These are phyloP conservation scores for Xylaria acuta DNA, from an alignment of 495 filamentous ascomycete species.

Conservation along the genomic window DNA sequence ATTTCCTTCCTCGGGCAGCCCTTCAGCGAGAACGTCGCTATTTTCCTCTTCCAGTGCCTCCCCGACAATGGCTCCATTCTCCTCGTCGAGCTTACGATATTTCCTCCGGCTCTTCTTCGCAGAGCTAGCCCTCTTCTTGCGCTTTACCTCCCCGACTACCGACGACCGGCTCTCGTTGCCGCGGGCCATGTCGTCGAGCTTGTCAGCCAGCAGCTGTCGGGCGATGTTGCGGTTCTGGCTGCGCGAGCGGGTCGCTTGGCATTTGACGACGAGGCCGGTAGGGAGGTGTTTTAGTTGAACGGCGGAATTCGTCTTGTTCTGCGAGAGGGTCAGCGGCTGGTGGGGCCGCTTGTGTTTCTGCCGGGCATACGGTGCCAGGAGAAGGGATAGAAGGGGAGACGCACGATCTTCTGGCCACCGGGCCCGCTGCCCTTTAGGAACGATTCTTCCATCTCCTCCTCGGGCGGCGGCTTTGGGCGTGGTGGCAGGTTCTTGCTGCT, in stretches of 20 bases:
- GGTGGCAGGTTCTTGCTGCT: slow-evolving; percentile 64
- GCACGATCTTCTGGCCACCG: slow-evolving; percentile 91
- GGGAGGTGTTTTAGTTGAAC: slow-evolving; percentile 92
- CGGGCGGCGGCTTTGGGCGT: slow-evolving; percentile 70
- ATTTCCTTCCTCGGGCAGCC: slow-evolving; percentile 20
- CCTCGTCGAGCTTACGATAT: slow-evolving; percentile 55
- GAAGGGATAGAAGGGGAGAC: slow-evolving; percentile 30
- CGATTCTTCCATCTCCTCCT: slow-evolving; percentile 77
- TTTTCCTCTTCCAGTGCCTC: slow-evolving; percentile 26
- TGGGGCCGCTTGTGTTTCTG: background rate
- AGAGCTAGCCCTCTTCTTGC: slow-evolving; percentile 55
- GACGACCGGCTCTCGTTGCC: slow-evolving; percentile 52
- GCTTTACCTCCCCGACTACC: slow-evolving; percentile 50
- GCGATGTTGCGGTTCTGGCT: slow-evolving; percentile 90
- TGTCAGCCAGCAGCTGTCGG: slow-evolving; percentile 75
- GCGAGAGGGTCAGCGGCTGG: background rate
- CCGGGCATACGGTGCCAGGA: background rate
- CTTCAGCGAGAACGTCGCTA: slow-evolving; percentile 15
- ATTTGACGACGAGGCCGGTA: slow-evolving; percentile 89
- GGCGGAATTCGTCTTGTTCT: slow-evolving; percentile 97
- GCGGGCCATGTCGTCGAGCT: slow-evolving; percentile 69
- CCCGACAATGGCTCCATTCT: slow-evolving; percentile 32
- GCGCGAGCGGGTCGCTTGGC: slow-evolving; percentile 85
- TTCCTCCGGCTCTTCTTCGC: slow-evolving; percentile 58
- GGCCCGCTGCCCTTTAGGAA: slow-evolving; percentile 94